These are phyloP conservation scores for Fraxinus xanthoxyloides DNA, from an alignment of 305 asterid species.

Conservation along the genomic window DNA sequence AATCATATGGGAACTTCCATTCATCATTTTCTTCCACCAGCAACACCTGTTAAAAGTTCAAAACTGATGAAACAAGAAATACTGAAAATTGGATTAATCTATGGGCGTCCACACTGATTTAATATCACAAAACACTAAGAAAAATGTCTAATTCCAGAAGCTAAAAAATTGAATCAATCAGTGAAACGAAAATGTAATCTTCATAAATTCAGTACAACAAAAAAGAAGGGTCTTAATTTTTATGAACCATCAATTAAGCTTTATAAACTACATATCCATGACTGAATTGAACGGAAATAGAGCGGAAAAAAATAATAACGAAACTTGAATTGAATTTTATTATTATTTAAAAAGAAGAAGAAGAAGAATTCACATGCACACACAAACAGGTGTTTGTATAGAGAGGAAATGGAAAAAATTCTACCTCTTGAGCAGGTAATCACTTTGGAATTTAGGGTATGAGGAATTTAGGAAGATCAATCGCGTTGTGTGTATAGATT, in stretches of 20 bases:
- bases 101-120: background rate
- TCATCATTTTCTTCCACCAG: constrained; percentile 23
- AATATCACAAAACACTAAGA: constrained; percentile 7
- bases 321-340: background rate
- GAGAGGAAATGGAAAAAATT: constrained; percentile 7
- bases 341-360: constrained; percentile 2
- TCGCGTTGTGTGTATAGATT: constrained; percentile 14
- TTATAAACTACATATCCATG: background rate
- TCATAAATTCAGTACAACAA: constrained; percentile 1
- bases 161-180: background rate
- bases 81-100: background rate
- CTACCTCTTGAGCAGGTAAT: constrained; percentile 24
- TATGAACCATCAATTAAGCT: constrained; percentile 14
- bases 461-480: constrained; percentile 30
- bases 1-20: constrained; percentile 30
- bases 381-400: background rate
- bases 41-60: constrained; percentile 33
- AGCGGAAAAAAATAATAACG: background rate
- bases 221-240: constrained; percentile 10
- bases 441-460: constrained; percentile 10
- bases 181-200: background rate
- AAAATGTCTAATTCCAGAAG: constrained; percentile 16
- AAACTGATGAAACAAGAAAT: constrained; percentile 9
- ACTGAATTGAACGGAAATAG: constrained; percentile 17
- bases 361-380: constrained; percentile 2